These are phyloP conservation scores for Nannizziopsis arthrosporioides DNA, from an alignment of 2,329 filamentous ascomycete genomes.

Conservation along the genomic window DNA sequence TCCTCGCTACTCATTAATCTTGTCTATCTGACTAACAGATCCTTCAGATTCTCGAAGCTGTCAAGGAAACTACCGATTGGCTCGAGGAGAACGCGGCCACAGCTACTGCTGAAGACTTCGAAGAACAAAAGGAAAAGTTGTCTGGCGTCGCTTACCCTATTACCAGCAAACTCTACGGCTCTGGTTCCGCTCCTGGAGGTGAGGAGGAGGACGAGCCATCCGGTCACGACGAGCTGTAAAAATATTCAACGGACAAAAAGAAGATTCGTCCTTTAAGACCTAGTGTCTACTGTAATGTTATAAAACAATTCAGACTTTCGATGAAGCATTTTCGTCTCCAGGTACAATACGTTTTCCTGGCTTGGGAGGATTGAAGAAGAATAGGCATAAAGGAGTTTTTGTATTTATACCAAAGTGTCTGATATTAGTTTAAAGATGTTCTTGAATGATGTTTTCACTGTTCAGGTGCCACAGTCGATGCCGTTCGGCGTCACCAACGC, in stretches of 20 bases:
- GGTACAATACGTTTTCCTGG: conserved; percentile 3
- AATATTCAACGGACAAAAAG: conserved; percentile 10
- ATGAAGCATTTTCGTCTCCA: conserved; percentile 7
- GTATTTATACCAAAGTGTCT: neutral
- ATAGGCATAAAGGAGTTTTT: conserved; percentile 12
- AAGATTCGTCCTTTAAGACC: conserved; percentile 1
- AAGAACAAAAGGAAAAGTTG: conserved; percentile 99
- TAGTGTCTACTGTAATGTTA: conserved; percentile 10
- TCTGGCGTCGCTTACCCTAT: conserved; percentile 95
- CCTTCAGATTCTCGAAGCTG: conserved; percentile 66
- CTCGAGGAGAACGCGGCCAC: conserved; percentile 85
- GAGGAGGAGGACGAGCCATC: conserved; percentile 57
- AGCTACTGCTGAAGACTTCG: conserved; percentile 84
- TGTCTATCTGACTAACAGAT: conserved; percentile 22
- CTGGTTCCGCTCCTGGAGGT: conserved; percentile 45
- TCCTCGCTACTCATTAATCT: neutral
- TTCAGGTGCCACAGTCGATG: neutral
- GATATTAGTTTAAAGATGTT: neutral
- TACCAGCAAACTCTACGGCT: conserved; percentile 91
- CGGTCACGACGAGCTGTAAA: conserved; percentile 68
- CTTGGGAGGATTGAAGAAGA: conserved; percentile 2
- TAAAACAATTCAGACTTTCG: conserved; percentile 4
- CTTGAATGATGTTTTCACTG: neutral
- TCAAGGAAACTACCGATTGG: conserved; percentile 97
- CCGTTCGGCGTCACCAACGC: neutral